Evolutionary conservation across 2,329 filamentous ascomycete genomes (phyloP).

Genomic region (Penicillium sp.): DNA sequence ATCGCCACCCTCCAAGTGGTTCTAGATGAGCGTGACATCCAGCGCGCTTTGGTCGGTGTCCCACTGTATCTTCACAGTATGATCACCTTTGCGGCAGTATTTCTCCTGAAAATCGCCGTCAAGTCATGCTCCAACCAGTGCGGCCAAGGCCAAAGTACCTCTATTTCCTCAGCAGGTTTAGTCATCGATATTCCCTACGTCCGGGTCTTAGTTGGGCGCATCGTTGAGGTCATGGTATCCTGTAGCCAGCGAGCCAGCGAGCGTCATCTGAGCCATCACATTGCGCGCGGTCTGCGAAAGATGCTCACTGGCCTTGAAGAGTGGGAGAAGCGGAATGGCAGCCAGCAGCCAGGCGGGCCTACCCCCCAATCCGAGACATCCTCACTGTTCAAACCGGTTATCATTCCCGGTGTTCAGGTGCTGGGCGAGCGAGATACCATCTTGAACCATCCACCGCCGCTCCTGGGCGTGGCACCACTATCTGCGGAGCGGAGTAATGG

Average conservation of each 20-base stretch:
- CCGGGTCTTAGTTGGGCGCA: slow-evolving; percentile 39
- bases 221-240: slow-evolving; percentile 45
- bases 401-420: slow-evolving; percentile 43
- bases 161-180: slow-evolving; percentile 43
- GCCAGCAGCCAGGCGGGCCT: slow-evolving; percentile 28
- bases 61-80: slow-evolving; percentile 53
- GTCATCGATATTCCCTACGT: slow-evolving; percentile 42
- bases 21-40: slow-evolving; percentile 49
- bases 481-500: slow-evolving; percentile 45
- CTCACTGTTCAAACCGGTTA: slow-evolving; percentile 42
- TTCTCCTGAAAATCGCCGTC: slow-evolving; percentile 50
- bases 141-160: slow-evolving; percentile 41
- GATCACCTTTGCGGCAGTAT: slow-evolving; percentile 53
- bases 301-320: slow-evolving; percentile 47
- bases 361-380: slow-evolving; percentile 29
- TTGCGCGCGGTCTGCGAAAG: slow-evolving; percentile 44
- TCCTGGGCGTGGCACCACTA: slow-evolving; percentile 43
- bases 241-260: slow-evolving; percentile 45
- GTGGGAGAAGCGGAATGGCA: slow-evolving; percentile 42
- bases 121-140: slow-evolving; percentile 44
- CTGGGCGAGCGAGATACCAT: slow-evolving; percentile 44
- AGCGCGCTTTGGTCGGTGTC: slow-evolving; percentile 48
- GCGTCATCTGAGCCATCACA: slow-evolving; percentile 47
- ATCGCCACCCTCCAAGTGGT: slow-evolving; percentile 48
- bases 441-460: slow-evolving; percentile 40